Conservation (phyloP, 805 yeast genomes). For the Pachysolen tannophilus region DNA sequence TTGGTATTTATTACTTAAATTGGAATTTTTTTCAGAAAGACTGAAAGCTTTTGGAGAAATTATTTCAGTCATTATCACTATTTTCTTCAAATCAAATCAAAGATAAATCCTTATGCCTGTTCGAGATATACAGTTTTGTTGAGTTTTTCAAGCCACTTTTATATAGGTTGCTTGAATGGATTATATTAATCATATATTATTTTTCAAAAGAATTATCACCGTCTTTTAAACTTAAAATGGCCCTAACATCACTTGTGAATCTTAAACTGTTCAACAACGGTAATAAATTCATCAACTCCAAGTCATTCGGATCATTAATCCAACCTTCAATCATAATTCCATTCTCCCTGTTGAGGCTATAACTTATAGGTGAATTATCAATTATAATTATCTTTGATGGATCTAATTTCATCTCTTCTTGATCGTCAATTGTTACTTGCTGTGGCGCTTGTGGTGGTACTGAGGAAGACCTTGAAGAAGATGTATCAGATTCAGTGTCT, state of each 20-base stretch:
- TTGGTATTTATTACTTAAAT: too few species aligned
- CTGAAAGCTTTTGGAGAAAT: too few species aligned
- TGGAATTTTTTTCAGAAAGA: too few species aligned
- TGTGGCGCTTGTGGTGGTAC: not conserved
- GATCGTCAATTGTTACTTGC: not conserved
- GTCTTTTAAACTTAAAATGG: conserved; percentile 60
- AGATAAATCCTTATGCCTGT: too few species aligned
- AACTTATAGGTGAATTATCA: conserved; percentile 92
- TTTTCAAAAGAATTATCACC: too few species aligned
- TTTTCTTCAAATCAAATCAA: too few species aligned
- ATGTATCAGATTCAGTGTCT: conserved; percentile 4
- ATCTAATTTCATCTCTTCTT: conserved; percentile 30
- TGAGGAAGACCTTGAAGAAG: conserved; percentile 6
- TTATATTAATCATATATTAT: not conserved
- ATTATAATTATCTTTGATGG: conserved; percentile 66
- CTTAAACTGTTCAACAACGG: conserved; percentile 76
- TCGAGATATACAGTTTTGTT: too few species aligned
- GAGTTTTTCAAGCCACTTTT: too few species aligned
- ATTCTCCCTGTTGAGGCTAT: conserved; percentile 73
- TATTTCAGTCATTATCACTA: too few species aligned
- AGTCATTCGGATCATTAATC: conserved; percentile 93
- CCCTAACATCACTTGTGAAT: conserved; percentile 77
- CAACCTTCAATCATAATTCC: conserved; percentile 95
- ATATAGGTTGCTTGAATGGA: too few species aligned
- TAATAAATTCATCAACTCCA: conserved; percentile 69